phyloP scores from a whole-genome alignment of 352 stramenopile genomes.

The Thalassiosira hispida region DNA sequence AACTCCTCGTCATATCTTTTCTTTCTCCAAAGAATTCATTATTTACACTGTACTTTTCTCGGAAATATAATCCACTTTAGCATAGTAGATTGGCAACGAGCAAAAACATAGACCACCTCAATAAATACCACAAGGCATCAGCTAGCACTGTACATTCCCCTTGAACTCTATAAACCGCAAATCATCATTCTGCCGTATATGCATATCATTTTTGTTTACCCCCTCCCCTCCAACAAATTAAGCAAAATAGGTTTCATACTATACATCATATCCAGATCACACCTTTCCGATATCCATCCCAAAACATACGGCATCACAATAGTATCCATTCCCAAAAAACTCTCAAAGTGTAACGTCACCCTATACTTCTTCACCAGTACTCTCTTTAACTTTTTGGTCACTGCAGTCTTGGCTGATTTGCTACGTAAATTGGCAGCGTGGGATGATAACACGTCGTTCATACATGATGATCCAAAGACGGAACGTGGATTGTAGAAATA shows the following conservation, averaged over 20 bases:
- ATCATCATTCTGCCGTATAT: no score
- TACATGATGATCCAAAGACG: constrained; percentile 1
- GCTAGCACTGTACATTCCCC: no score
- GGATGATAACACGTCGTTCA: constrained; percentile 5
- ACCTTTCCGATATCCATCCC: constrained; percentile 2
- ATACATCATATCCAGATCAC: not conserved
- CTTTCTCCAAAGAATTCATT: no score
- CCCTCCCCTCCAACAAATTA: constrained; percentile 7
- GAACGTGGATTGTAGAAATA: not conserved
- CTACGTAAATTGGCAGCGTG: constrained; percentile 9
- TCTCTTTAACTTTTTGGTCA: constrained; percentile 12
- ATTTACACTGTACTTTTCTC: no score
- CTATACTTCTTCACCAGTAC: not conserved
- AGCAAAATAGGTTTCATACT: not conserved
- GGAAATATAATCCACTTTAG: no score
- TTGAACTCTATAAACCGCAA: no score
- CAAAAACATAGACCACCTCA: no score
- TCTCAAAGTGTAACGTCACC: not conserved
- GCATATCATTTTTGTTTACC: no score
- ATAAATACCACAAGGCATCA: no score
- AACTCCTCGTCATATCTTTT: no score
- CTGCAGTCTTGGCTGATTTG: not conserved
- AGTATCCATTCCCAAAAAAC: not conserved
- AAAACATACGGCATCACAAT: constrained; percentile 2
- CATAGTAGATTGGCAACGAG: no score